Percentiles rank a stretch among this genome's conserved stretches.
phyloP scores from a whole-genome alignment of 176 grass and related monocot genomes.

The Paspalum notatum region DNA sequence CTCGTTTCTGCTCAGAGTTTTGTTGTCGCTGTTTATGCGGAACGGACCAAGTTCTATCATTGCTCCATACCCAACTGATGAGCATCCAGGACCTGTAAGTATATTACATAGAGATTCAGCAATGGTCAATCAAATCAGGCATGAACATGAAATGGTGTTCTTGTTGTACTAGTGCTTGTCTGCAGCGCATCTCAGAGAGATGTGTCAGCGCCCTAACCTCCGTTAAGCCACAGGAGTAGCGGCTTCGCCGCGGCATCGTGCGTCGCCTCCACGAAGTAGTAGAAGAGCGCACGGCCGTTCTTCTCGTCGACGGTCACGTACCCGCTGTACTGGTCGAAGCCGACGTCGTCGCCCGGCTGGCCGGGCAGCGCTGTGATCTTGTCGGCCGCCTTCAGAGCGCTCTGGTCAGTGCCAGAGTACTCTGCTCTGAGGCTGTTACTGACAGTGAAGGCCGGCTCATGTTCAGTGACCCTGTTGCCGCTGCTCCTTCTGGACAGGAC shows the following conservation, averaged over 20 bases:
- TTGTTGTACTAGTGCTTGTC: not conserved
- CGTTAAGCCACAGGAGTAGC: constrained; percentile 68
- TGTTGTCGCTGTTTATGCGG: constrained; percentile 48
- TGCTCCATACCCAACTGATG: constrained; percentile 54
- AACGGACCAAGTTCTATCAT: constrained; percentile 65
- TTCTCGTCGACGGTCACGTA: constrained; percentile 53
- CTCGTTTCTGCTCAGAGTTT: constrained; percentile 51
- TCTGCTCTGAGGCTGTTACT: not conserved
- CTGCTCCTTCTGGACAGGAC: constrained; percentile 29
- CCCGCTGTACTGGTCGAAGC: constrained; percentile 61
- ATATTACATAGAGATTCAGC: not conserved
- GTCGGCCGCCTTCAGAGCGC: constrained; percentile 33
- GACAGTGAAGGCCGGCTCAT: not conserved
- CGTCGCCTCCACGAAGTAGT: constrained; percentile 60
- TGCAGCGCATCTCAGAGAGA: not conserved
- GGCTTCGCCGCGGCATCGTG: constrained; percentile 35
- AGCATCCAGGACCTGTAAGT: constrained; percentile 60
- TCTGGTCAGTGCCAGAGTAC: constrained; percentile 14
- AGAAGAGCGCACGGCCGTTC: constrained; percentile 58
- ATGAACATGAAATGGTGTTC: not conserved
- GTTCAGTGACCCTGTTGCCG: not conserved
- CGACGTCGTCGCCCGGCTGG: constrained; percentile 20
- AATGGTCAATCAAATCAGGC: not conserved
- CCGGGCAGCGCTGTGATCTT: constrained; percentile 51
- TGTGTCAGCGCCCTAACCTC: constrained; percentile 37